These are phyloP conservation scores for Leptographium radiaticola DNA, from an alignment of 2,329 filamentous ascomycete genomes.

Conservation along the genomic window DNA sequence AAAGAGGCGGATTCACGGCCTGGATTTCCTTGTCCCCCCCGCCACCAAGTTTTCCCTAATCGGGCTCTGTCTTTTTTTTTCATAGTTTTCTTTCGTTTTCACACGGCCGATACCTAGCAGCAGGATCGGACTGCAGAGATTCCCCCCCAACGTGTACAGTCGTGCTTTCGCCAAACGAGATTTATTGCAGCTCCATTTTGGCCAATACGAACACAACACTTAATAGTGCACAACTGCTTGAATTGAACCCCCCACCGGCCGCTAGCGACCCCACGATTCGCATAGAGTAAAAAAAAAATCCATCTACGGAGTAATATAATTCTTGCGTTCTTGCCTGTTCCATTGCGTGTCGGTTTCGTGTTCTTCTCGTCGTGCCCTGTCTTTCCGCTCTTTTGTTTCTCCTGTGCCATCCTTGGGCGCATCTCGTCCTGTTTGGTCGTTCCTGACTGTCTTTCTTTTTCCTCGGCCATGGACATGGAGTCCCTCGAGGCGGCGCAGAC, in stretches of 20 bases:
- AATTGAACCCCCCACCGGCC: neutral
- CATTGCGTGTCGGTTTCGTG: neutral
- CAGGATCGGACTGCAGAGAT: neutral
- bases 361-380: neutral
- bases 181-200: neutral
- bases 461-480: constrained; percentile 19
- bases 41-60: no score
- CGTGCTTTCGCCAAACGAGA: neutral
- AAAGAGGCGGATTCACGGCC: neutral
- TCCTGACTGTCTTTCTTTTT: neutral
- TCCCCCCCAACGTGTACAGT: neutral
- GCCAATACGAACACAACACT: no score
- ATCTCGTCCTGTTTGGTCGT: neutral
- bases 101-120: neutral
- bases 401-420: no score
- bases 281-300: neutral
- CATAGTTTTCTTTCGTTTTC: neutral
- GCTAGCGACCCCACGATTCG: neutral
- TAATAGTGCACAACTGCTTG: no score
- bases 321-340: neutral
- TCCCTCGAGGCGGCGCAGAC: constrained; percentile 64
- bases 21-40: neutral
- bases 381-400: neutral
- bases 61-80: neutral
- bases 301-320: neutral